phyloP scores from a whole-genome alignment of 169 alveolate genomes.

The Cryptosporidium xiaoi region DNA sequence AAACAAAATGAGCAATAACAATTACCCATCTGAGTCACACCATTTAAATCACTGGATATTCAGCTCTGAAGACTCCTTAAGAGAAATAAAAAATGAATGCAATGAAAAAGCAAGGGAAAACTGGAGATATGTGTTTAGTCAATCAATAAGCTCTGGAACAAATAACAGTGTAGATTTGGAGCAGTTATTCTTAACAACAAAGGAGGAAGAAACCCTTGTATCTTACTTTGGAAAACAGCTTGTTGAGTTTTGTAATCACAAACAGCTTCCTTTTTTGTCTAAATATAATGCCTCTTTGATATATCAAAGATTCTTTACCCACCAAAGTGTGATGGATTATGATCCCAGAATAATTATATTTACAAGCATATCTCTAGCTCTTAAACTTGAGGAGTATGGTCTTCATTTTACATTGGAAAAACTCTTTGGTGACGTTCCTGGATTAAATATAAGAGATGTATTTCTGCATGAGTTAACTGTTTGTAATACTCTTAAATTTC shows the following conservation, averaged over 20 bases:
- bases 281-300: constrained; percentile 71
- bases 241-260: constrained; percentile 56
- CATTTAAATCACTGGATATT: constrained; percentile 63
- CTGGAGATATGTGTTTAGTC: constrained; percentile 39
- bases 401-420: constrained; percentile 69
- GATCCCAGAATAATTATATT: constrained; percentile 81
- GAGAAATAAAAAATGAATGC: constrained; percentile 1
- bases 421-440: constrained; percentile 75
- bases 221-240: constrained; percentile 59
- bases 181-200: constrained; percentile 14
- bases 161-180: constrained; percentile 1
- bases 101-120: constrained; percentile 38
- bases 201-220: constrained; percentile 49
- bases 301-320: constrained; percentile 77
- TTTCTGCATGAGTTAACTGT: constrained; percentile 63
- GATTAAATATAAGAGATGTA: constrained; percentile 45
- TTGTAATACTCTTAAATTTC: constrained; percentile 64
- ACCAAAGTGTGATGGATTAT: constrained; percentile 78
- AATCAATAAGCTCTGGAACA: not conserved
- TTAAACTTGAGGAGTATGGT: constrained; percentile 80
- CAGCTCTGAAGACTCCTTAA: constrained; percentile 9
- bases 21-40: constrained; percentile 56
- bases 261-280: constrained; percentile 51
- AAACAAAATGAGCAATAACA: not conserved
- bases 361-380: constrained; percentile 78